These are phyloP conservation scores for Syzygium aromaticum DNA, from an alignment of 345 rosid species.

Conservation along the genomic window DNA sequence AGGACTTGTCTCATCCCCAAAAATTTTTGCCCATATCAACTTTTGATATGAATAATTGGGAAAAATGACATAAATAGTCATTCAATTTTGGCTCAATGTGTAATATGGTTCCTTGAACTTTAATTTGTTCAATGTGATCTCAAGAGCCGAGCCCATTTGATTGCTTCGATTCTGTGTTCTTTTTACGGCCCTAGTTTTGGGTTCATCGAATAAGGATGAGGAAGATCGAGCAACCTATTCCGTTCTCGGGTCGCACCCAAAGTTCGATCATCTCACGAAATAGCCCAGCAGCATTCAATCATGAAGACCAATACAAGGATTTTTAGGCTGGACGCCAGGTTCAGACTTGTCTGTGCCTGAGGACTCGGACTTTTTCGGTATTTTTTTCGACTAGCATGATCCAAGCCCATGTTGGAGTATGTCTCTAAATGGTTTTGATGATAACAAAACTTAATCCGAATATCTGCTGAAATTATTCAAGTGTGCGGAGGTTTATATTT, in stretches of 20 bases:
- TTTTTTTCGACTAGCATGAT: background rate
- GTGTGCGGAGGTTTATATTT: background rate
- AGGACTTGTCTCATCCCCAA: background rate
- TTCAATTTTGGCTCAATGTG: too few relatives aligned
- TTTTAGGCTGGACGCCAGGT: background rate
- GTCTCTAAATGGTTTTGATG: background rate
- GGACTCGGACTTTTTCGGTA: background rate
- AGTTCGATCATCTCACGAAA: background rate
- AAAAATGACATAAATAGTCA: too few relatives aligned
- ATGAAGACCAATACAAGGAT: background rate
- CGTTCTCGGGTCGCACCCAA: background rate
- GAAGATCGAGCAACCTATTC: background rate
- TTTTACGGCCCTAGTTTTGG: background rate
- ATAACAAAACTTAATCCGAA: background rate
- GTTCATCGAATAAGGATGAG: background rate
- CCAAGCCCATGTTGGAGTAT: background rate
- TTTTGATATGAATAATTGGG: background rate
- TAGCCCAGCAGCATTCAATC: fast-evolving
- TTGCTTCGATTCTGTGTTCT: background rate
- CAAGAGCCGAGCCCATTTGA: background rate
- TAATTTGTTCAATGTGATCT: too few relatives aligned
- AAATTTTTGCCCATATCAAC: background rate
- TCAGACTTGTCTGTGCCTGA: background rate
- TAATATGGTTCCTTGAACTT: too few relatives aligned
- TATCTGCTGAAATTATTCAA: background rate